These are phyloP conservation scores for Fusarium haematococcum DNA, from an alignment of 2,329 filamentous ascomycete species.

Conservation along the genomic window DNA sequence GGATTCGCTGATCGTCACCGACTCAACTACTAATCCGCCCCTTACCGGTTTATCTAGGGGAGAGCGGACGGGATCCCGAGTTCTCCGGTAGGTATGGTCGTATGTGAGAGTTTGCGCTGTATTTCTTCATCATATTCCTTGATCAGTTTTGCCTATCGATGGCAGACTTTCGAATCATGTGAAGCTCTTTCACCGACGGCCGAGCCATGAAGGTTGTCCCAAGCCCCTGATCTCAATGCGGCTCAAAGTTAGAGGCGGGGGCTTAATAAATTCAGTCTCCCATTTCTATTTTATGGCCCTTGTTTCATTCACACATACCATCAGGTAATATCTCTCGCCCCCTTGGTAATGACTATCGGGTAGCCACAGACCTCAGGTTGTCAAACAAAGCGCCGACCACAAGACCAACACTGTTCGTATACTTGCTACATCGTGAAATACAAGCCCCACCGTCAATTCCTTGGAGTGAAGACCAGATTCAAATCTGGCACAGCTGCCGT, in stretches of 20 bases:
- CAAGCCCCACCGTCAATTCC: neutral
- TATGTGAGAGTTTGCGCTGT: neutral
- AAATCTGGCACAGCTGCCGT: constrained; percentile 10
- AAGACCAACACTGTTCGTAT: neutral
- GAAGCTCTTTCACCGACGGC: neutral
- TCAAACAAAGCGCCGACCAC: neutral
- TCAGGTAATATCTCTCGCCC: neutral
- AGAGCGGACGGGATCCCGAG: neutral
- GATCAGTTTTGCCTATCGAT: neutral
- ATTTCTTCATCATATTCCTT: neutral
- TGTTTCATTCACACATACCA: neutral
- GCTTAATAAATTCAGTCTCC: neutral
- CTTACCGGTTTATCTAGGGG: neutral
- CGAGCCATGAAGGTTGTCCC: neutral
- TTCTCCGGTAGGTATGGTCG: neutral
- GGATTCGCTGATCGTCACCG: neutral
- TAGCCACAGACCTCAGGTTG: neutral
- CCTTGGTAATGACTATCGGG: neutral
- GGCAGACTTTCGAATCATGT: neutral
- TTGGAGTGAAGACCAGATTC: constrained; percentile 10
- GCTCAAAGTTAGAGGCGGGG: neutral
- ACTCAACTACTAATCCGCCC: neutral
- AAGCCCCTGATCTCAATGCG: neutral
- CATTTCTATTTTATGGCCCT: neutral
- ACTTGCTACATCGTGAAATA: neutral